These are phyloP conservation scores for Moesziomyces parantarcticus DNA, from an alignment of 1,284 basidiomycete species.

Conservation along the genomic window DNA sequence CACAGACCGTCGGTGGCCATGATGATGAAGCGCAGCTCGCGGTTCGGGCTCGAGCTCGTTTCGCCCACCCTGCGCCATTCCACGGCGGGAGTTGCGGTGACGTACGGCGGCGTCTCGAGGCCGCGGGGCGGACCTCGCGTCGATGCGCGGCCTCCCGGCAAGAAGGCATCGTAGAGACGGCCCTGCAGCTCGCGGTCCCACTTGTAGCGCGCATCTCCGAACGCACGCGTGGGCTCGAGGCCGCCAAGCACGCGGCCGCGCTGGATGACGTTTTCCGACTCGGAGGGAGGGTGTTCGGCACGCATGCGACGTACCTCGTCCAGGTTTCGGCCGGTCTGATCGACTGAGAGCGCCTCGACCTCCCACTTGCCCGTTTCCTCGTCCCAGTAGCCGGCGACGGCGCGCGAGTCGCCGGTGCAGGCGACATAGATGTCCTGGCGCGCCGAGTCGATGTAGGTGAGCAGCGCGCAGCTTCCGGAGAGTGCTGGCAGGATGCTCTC, in stretches of 20 bases:
- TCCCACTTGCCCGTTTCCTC: slow-evolving; percentile 75
- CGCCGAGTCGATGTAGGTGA: slow-evolving; percentile 65
- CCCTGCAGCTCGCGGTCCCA: slow-evolving; percentile 70
- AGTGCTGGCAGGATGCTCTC: slow-evolving; percentile 65
- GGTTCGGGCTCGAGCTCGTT: slow-evolving; percentile 26
- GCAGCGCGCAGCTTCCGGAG: slow-evolving; percentile 62
- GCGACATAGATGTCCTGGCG: slow-evolving; percentile 72
- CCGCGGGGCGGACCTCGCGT: slow-evolving; percentile 54
- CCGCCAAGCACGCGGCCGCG: slow-evolving; percentile 80
- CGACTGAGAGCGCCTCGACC: slow-evolving; percentile 90
- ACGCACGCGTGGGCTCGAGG: slow-evolving; percentile 91
- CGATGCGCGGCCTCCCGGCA: slow-evolving; percentile 50
- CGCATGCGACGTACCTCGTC: slow-evolving; percentile 82
- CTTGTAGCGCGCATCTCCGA: slow-evolving; percentile 95
- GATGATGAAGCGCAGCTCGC: slow-evolving; percentile 72
- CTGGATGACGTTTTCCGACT: slow-evolving; percentile 82
- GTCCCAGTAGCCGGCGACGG: slow-evolving; percentile 90
- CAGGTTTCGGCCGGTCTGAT: slow-evolving; percentile 92
- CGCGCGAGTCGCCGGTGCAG: slow-evolving; percentile 91
- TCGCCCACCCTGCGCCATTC: slow-evolving; percentile 59
- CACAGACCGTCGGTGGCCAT: slow-evolving; percentile 94
- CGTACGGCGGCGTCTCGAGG: slow-evolving; percentile 82
- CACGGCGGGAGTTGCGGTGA: slow-evolving; percentile 81
- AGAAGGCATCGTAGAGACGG: slow-evolving; percentile 68
- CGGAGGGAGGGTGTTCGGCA: slow-evolving; percentile 81